Base-by-base conservation (phyloP, 192 early-diverging fungal species). In the Powellomyces hirtus region DNA sequence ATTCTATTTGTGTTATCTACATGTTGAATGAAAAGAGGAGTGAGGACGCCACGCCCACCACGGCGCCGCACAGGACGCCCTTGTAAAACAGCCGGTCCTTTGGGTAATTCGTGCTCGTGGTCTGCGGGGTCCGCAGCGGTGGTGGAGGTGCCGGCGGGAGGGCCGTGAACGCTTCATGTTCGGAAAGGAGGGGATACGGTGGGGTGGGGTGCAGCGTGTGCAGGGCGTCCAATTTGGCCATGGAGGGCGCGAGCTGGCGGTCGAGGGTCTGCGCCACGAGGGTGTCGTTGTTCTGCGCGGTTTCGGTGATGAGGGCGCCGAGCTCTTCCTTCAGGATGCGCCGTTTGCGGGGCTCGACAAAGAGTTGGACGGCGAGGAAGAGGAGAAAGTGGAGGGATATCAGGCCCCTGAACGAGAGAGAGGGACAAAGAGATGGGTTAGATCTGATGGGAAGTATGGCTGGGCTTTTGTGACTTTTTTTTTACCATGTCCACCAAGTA, bases 401-500 rank as follows among this genome's bases (percentile, higher is more conserved):
- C 5, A 82, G 62, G 31, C 81, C 81, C 64, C 69, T 74, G n/a
- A 40, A 45, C 20, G 22, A n/a, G n/a, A n/a, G n/a, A n/a, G n/a
- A 62, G 27, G 42, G 35, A 6, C 38, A 66, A 52, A 46, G 55
- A 11, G 27, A 56, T 5, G 29, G 2, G 29, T 56, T 16, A 52
- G 51, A 42, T n/a, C n/a, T n/a, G n/a, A n/a, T n/a, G n/a, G n/a
- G n/a, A n/a, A n/a, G n/a, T n/a, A n/a, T n/a, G n/a, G n/a, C n/a
- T n/a, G n/a, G n/a, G n/a, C n/a, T n/a, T n/a, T n/a, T n/a, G n/a
- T n/a, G n/a, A n/a, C n/a, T n/a, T n/a, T 45, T 7, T 24, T 33
- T 42, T 4, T 56, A 75, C 76, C 73, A 75, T 35, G 79, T 81
- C 79, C 79, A 81, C 66, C 71, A 81, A 16, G 76, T 81, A 29